These are phyloP conservation scores for Colletotrichum tropicale DNA, from an alignment of 2,329 filamentous ascomycete genomes.

Conservation along the genomic window DNA sequence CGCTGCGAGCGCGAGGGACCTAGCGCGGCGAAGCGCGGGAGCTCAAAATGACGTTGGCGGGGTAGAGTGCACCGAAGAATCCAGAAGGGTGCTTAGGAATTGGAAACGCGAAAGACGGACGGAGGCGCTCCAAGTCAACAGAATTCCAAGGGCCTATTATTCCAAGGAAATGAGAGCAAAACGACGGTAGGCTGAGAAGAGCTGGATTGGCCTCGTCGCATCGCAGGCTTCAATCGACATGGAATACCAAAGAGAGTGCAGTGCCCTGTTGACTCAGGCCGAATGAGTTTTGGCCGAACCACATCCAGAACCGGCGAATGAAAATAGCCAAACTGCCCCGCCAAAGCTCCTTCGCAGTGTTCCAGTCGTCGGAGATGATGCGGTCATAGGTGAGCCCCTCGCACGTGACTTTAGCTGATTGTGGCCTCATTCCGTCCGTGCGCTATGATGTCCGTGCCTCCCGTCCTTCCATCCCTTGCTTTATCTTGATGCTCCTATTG, in stretches of 20 bases:
- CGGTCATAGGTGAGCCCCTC: background rate
- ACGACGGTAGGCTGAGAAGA: background rate
- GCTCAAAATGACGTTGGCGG: constrained; percentile 20
- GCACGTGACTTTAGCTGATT: background rate
- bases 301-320: constrained; percentile 7
- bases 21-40: background rate
- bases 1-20: background rate
- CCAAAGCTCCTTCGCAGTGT: background rate
- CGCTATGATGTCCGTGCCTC: background rate
- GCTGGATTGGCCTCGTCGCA: background rate
- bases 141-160: background rate
- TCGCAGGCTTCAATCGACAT: background rate
- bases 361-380: background rate
- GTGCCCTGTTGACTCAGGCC: constrained; percentile 16
- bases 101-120: background rate
- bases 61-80: background rate
- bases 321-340: constrained; percentile 8
- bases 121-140: background rate
- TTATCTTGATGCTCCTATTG: background rate
- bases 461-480: background rate
- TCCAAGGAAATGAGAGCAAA: background rate
- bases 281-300: background rate
- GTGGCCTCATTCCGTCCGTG: background rate
- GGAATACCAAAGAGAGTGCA: background rate
- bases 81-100: background rate